These are phyloP conservation scores for Haplosporangium gracile DNA, from an alignment of 192 early-diverging fungal genomes.

Conservation along the genomic window DNA sequence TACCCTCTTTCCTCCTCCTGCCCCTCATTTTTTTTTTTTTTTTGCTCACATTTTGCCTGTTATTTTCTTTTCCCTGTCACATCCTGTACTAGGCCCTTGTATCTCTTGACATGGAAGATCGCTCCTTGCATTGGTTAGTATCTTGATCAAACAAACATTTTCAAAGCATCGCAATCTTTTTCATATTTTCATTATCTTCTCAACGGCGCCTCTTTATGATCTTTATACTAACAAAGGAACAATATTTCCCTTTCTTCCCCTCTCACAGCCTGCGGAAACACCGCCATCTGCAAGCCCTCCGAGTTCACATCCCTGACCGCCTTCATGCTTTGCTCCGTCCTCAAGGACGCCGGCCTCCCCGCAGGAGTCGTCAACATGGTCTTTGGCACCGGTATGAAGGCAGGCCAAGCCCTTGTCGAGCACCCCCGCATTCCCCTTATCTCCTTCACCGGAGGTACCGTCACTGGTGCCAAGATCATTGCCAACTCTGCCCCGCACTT, in stretches of 20 bases:
- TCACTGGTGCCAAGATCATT: slow-evolving; percentile 69
- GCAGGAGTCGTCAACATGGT: slow-evolving; percentile 83
- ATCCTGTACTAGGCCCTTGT: slow-evolving; percentile 65
- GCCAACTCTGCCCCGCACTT: slow-evolving; percentile 61
- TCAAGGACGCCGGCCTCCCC: slow-evolving; percentile 78
- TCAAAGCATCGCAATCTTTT: background rate
- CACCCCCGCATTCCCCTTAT: slow-evolving; percentile 75
- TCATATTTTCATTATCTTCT: slow-evolving; percentile 10
- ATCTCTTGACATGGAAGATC: slow-evolving; percentile 81
- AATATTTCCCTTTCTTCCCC: background rate
- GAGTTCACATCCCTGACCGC: slow-evolving; percentile 72
- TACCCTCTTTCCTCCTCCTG: background rate
- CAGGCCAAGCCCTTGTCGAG: slow-evolving; percentile 74
- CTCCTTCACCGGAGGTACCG: slow-evolving; percentile 83
- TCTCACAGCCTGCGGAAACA: slow-evolving; percentile 69
- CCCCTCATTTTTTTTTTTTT: too few species aligned
- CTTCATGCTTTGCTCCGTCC: slow-evolving; percentile 71
- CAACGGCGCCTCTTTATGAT: background rate
- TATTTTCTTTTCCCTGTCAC: background rate
- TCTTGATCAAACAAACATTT: background rate
- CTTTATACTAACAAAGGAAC: background rate
- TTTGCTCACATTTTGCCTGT: background rate
- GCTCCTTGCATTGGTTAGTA: slow-evolving; percentile 76
- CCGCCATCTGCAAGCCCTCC: slow-evolving; percentile 79
- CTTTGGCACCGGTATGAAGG: slow-evolving; percentile 71